Percentiles rank a stretch among this genome's conserved stretches.
Evolutionary conservation across 305 asterid genomes (phyloP).

Genomic region (Rubia tinctorum): DNA sequence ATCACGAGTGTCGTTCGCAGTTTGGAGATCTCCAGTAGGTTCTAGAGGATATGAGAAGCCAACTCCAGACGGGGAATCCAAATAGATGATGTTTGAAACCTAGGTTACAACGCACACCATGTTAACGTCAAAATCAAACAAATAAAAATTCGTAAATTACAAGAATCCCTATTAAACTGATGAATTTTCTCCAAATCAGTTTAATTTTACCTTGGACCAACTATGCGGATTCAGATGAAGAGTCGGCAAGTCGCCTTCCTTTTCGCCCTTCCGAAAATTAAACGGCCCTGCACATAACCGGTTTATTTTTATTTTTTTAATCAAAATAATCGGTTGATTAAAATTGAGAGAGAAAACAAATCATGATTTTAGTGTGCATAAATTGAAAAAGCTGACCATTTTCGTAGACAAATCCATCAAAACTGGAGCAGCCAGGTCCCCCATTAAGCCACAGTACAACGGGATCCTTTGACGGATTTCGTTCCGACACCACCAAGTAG

Average conservation of each 20-base stretch:
- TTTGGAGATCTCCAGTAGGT: slow-evolving; percentile 41
- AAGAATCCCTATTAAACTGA: background rate
- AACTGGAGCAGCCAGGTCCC: slow-evolving; percentile 71
- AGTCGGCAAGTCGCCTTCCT: slow-evolving; percentile 36
- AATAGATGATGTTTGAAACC: slow-evolving; percentile 51
- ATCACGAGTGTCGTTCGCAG: slow-evolving; percentile 53
- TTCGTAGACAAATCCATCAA: slow-evolving; percentile 71
- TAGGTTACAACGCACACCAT: background rate
- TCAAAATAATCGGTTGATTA: too few relatives aligned
- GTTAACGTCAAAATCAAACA: too few relatives aligned
- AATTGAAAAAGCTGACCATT: slow-evolving; percentile 32
- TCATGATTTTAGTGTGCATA: background rate
- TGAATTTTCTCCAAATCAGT: background rate
- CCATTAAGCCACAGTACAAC: slow-evolving; percentile 70
- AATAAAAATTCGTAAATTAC: background rate
- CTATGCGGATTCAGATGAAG: slow-evolving; percentile 55
- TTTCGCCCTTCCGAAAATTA: slow-evolving; percentile 48
- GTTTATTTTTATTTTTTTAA: too few relatives aligned
- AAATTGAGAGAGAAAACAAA: background rate
- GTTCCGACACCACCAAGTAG: slow-evolving; percentile 55
- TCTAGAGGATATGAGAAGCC: slow-evolving; percentile 47
- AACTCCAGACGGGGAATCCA: slow-evolving; percentile 62
- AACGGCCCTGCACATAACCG: slow-evolving; percentile 45
- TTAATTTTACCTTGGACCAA: slow-evolving; percentile 52
- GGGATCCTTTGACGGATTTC: slow-evolving; percentile 42